Percentiles rank a stretch among this genome's conserved stretches.
Evolutionary conservation across 495 filamentous ascomycete genomes (phyloP).

Genomic region (Aspergillus sclerotiicarbonarius): DNA sequence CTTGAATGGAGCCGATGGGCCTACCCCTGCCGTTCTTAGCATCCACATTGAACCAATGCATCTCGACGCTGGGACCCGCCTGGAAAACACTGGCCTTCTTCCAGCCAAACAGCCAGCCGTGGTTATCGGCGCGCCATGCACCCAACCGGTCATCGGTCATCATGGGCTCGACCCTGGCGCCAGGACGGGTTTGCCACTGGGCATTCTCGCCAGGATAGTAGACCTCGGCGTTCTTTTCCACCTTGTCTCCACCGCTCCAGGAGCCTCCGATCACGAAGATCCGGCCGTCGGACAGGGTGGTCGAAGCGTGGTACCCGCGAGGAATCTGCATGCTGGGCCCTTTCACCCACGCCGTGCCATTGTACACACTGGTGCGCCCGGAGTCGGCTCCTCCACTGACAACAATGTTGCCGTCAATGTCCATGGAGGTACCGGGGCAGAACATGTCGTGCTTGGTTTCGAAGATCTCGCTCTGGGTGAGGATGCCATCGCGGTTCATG

Average conservation of each 20-base stretch:
- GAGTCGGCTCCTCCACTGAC: slow-evolving; percentile 52
- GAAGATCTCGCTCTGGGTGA: slow-evolving; percentile 37
- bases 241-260: slow-evolving; percentile 44
- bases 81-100: slow-evolving; percentile 55
- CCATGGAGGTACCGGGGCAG: slow-evolving; percentile 57
- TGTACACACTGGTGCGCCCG: slow-evolving; percentile 47
- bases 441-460: slow-evolving; percentile 62
- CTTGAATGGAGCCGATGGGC: slow-evolving; percentile 34
- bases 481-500: slow-evolving; percentile 32
- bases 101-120: slow-evolving; percentile 63
- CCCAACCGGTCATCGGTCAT: slow-evolving; percentile 47
- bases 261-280: slow-evolving; percentile 62
- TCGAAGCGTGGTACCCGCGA: slow-evolving; percentile 58
- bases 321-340: slow-evolving; percentile 42
- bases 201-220: slow-evolving; percentile 38
- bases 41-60: slow-evolving; percentile 57
- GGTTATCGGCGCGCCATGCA: slow-evolving; percentile 52
- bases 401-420: slow-evolving; percentile 48
- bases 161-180: slow-evolving; percentile 43
- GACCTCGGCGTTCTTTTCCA: slow-evolving; percentile 54
- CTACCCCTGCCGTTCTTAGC: not conserved
- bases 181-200: slow-evolving; percentile 37
- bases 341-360: slow-evolving; percentile 28
- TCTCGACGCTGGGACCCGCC: slow-evolving; percentile 52
- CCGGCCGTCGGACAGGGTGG: slow-evolving; percentile 51